These are phyloP conservation scores for Myriangium duriaei DNA, from an alignment of 2,329 filamentous ascomycete genomes.

Conservation along the genomic window DNA sequence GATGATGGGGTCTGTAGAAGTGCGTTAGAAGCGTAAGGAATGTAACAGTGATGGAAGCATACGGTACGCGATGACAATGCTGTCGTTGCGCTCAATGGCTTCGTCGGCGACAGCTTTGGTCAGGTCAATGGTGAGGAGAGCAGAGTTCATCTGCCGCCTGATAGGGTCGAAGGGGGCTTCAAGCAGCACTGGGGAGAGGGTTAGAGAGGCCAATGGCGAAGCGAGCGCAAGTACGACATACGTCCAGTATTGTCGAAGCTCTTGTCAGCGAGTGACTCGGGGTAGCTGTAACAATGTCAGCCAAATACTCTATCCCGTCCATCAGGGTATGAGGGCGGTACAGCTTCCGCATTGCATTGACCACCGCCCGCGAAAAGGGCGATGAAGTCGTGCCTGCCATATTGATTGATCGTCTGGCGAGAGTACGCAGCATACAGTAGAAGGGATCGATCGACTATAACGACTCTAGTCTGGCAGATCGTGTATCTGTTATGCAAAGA, in stretches of 20 bases:
- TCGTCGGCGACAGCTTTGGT: constrained; percentile 82
- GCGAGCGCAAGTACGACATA: constrained; percentile 21
- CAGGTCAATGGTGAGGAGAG: constrained; percentile 78
- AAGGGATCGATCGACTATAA: too few relatives aligned
- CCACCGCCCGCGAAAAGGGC: constrained; percentile 56
- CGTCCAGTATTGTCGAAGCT: constrained; percentile 93
- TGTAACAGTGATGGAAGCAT: constrained; percentile 19
- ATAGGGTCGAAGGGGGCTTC: constrained; percentile 52
- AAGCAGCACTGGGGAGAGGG: constrained; percentile 44
- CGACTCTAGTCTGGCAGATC: too few relatives aligned
- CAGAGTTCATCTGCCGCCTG: constrained; percentile 49
- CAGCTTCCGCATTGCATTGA: constrained; percentile 68
- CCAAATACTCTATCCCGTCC: background rate
- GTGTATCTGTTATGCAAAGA: too few relatives aligned
- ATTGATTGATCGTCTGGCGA: constrained; percentile 22
- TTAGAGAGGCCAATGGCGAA: constrained; percentile 7
- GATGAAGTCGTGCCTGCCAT: constrained; percentile 30
- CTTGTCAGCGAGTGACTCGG: constrained; percentile 75
- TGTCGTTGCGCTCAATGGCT: constrained; percentile 63
- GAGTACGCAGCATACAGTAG: constrained; percentile 18
- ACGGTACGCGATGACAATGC: constrained; percentile 85
- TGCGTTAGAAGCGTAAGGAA: constrained; percentile 16
- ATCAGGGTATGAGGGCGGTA: constrained; percentile 32
- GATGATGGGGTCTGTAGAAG: constrained; percentile 72
- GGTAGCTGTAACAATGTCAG: constrained; percentile 50